Evolutionary conservation across 2,329 filamentous ascomycete genomes (phyloP).

Genomic region (Colletotrichum abscissum): DNA sequence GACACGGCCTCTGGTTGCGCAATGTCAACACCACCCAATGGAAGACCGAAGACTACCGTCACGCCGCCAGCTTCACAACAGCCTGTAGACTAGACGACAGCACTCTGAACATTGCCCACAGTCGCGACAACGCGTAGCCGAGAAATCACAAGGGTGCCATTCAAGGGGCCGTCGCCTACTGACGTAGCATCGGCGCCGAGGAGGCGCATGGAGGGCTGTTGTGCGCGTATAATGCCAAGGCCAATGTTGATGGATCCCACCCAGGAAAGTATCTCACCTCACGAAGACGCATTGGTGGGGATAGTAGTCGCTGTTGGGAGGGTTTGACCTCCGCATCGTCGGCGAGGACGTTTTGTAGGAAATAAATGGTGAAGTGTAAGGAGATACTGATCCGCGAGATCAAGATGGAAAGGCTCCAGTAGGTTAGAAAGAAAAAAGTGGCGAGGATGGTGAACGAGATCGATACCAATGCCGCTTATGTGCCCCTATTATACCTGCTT

Average conservation of each 20-base stretch:
- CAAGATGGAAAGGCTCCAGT: too few species aligned
- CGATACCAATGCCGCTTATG: too few species aligned
- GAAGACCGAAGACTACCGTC: neutral
- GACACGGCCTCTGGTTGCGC: neutral
- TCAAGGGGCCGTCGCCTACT: neutral
- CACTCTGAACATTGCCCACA: neutral
- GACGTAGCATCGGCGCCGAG: neutral
- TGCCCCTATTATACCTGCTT: too few species aligned
- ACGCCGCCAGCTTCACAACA: too few species aligned
- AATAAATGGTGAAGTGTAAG: too few species aligned
- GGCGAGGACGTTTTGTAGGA: neutral
- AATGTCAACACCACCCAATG: neutral
- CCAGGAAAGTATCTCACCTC: neutral
- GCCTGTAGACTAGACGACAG: too few species aligned
- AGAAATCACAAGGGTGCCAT: neutral
- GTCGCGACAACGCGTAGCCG: neutral
- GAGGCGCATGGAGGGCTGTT: too few species aligned
- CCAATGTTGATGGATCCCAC: neutral
- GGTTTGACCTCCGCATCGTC: neutral
- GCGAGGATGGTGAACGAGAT: too few species aligned
- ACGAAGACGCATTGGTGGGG: neutral
- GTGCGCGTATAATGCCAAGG: neutral
- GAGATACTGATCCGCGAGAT: too few species aligned
- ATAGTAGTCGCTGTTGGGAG: neutral
- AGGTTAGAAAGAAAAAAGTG: too few species aligned